Evolutionary conservation across 805 yeast genomes (phyloP).

Genomic region (Lipomyces chichibuensis): DNA sequence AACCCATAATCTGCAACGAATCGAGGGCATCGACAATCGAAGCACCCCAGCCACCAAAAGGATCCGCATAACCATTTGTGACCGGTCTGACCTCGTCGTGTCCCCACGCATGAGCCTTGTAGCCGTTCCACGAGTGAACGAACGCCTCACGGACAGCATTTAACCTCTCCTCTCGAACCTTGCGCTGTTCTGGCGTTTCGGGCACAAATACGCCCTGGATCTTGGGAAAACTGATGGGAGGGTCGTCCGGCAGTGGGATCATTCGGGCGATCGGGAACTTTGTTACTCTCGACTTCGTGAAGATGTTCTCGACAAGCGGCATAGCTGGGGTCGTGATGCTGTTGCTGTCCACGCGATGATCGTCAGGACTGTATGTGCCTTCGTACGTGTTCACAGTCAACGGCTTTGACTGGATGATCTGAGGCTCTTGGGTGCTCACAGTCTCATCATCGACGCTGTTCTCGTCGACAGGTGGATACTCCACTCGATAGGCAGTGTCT

Average conservation of each 20-base stretch:
- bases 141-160: constrained; percentile 47
- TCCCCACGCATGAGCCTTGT: constrained; percentile 51
- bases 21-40: constrained; percentile 58
- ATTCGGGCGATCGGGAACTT: constrained; percentile 28
- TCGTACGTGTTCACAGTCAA: constrained; percentile 13
- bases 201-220: constrained; percentile 30
- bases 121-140: constrained; percentile 51
- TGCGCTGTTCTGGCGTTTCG: constrained; percentile 37
- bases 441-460: constrained; percentile 2
- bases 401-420: not conserved
- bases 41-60: constrained; percentile 58
- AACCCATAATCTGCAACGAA: constrained; percentile 53
- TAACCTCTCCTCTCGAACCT: constrained; percentile 40
- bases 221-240: constrained; percentile 25
- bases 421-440: not conserved
- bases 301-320: constrained; percentile 3
- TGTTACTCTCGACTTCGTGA: constrained; percentile 8
- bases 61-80: constrained; percentile 42
- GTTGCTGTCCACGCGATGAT: constrained; percentile 7
- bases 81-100: constrained; percentile 53
- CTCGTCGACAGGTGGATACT: constrained; percentile 4
- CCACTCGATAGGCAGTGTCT: not conserved
- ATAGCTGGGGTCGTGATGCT: constrained; percentile 16
- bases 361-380: constrained; percentile 25
- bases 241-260: constrained; percentile 28